A percentile compares a stretch with the other conserved stretches of the same genome.
These are phyloP conservation scores for Penicillium sp. DNA, from an alignment of 2,329 filamentous ascomycete species.

Conservation along the genomic window DNA sequence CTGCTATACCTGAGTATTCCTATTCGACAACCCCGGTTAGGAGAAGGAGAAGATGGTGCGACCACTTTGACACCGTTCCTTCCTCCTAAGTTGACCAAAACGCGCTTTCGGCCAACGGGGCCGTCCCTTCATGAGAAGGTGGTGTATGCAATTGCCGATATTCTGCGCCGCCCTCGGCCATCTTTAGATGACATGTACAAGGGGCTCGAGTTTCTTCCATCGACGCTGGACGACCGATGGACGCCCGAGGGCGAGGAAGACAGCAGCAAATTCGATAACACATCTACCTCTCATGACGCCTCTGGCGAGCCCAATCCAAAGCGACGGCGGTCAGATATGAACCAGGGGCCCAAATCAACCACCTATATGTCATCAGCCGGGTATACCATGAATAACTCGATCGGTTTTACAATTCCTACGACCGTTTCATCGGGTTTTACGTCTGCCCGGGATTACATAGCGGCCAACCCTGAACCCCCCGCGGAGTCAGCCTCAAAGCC, in stretches of 20 bases:
- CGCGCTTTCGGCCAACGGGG: slow-evolving; percentile 59
- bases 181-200: slow-evolving; percentile 54
- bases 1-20: slow-evolving; percentile 84
- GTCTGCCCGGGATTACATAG: slow-evolving; percentile 57
- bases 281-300: slow-evolving; percentile 12
- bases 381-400: slow-evolving; percentile 61
- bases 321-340: slow-evolving; percentile 28
- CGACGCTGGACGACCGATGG: slow-evolving; percentile 63
- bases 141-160: slow-evolving; percentile 66
- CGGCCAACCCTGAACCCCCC: slow-evolving; percentile 25
- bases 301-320: slow-evolving; percentile 27
- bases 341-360: slow-evolving; percentile 19
- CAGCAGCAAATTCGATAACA: slow-evolving; percentile 38
- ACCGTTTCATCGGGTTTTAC: slow-evolving; percentile 57
- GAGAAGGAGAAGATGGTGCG: slow-evolving; percentile 51
- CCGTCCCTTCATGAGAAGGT: slow-evolving; percentile 65
- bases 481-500: slow-evolving; percentile 24
- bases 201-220: slow-evolving; percentile 42
- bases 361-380: slow-evolving; percentile 43
- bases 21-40: slow-evolving; percentile 58
- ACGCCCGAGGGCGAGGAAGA: slow-evolving; percentile 60
- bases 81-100: slow-evolving; percentile 51
- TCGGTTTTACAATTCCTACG: slow-evolving; percentile 36
- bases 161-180: slow-evolving; percentile 64
- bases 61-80: slow-evolving; percentile 72